phyloP scores from a whole-genome alignment of 805 yeast genomes.

The Metschnikowia henanensis region DNA sequence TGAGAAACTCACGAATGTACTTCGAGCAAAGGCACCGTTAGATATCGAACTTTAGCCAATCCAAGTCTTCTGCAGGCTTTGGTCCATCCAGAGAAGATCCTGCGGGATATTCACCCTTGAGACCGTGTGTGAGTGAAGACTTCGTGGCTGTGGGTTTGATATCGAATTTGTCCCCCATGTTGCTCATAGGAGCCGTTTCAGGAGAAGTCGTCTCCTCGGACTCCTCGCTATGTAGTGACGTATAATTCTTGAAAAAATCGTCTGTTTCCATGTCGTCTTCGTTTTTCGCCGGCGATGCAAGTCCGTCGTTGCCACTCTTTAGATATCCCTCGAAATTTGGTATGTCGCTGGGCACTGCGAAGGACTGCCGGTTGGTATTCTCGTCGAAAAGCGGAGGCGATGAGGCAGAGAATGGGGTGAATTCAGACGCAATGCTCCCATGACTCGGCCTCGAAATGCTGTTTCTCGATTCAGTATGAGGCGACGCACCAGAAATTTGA shows the following conservation, averaged over 20 bases:
- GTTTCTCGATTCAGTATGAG: slow-evolving; percentile 4
- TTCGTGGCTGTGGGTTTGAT: slow-evolving; percentile 17
- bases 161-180: slow-evolving; percentile 15
- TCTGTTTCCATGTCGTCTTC: slow-evolving; percentile 19
- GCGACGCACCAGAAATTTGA: slow-evolving; percentile 6
- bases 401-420: slow-evolving; percentile 13
- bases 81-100: not conserved
- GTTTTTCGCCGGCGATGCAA: slow-evolving; percentile 15
- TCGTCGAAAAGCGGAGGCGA: slow-evolving; percentile 15
- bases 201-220: slow-evolving; percentile 16
- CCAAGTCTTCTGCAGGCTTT: slow-evolving; percentile 25
- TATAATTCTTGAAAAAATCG: slow-evolving; percentile 25
- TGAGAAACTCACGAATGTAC: no score
- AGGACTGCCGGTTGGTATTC: slow-evolving; percentile 8
- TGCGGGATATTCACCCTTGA: slow-evolving; percentile 9
- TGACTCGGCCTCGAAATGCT: slow-evolving; percentile 10
- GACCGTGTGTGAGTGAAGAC: slow-evolving; percentile 20
- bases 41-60: slow-evolving; percentile 35
- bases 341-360: slow-evolving; percentile 15
- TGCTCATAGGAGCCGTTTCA: slow-evolving; percentile 10
- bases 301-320: slow-evolving; percentile 4
- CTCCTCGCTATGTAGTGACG: slow-evolving; percentile 21
- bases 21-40: not conserved
- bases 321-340: slow-evolving; percentile 2
- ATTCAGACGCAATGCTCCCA: slow-evolving; percentile 11